phyloP scores from a whole-genome alignment of 306 rosid genomes.

The Casuarina cunninghamiana region DNA sequence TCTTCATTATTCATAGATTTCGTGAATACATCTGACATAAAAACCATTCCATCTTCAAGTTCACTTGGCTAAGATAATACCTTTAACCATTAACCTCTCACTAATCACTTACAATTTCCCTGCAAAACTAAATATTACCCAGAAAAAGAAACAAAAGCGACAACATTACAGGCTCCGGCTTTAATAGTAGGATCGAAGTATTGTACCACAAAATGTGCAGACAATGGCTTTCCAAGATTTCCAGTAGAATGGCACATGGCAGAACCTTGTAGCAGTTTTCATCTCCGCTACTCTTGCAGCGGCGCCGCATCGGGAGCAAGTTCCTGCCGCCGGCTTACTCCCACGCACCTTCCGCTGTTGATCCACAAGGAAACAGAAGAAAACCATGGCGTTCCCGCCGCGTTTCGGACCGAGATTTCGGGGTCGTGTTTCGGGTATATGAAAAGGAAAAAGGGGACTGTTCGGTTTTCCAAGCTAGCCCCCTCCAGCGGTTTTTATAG shows the following conservation, averaged over 20 bases:
- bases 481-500: not conserved
- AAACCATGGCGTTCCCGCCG: conserved; percentile 45
- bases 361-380: conserved; percentile 80
- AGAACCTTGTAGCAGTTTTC: conserved; percentile 83
- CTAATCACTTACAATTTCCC: too few relatives aligned
- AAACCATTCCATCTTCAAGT: not conserved
- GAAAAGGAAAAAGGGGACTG: too few relatives aligned
- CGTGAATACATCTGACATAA: not conserved
- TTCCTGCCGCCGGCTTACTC: conserved; percentile 91
- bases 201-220: conserved; percentile 81
- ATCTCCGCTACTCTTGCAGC: conserved; percentile 90
- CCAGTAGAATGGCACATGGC: conserved; percentile 79
- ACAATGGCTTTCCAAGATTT: conserved; percentile 73
- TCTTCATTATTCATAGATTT: not conserved
- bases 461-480: too few relatives aligned
- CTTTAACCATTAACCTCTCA: too few relatives aligned
- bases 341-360: conserved; percentile 56
- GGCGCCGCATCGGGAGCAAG: conserved; percentile 82
- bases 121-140: not conserved
- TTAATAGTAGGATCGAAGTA: conserved; percentile 55
- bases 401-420: not conserved
- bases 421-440: not conserved
- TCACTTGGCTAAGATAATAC: too few relatives aligned
- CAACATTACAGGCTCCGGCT: too few relatives aligned
- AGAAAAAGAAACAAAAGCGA: not conserved